phyloP scores from a whole-genome alignment of 441 rosid genomes.

The Brassica balearica region DNA sequence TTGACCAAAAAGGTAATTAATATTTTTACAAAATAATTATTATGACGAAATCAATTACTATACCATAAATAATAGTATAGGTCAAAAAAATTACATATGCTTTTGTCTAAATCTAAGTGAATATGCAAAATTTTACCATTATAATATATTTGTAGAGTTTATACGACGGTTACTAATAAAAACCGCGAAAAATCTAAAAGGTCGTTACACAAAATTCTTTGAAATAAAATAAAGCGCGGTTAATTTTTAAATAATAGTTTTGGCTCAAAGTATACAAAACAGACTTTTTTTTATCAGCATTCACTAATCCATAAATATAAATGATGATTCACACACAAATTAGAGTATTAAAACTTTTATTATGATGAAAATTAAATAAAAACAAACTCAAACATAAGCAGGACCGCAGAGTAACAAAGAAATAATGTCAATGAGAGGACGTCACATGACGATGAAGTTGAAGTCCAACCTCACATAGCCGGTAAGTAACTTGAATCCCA shows the following conservation, averaged over 20 bases:
- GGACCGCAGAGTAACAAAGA: not conserved
- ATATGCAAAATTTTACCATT: not conserved
- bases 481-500: conserved; percentile 21
- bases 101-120: not conserved
- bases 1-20: not conserved
- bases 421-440: not conserved
- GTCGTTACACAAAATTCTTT: not conserved
- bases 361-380: not conserved
- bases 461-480: not conserved
- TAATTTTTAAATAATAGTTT: not conserved
- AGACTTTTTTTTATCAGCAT: not conserved
- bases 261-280: not conserved
- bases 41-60: not conserved
- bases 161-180: not conserved
- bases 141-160: not conserved
- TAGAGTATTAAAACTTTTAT: not conserved
- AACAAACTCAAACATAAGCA: not conserved
- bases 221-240: not conserved
- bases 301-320: not conserved
- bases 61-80: not conserved
- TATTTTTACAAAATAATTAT: not conserved
- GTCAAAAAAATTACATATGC: not conserved
- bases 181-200: not conserved
- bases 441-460: not conserved
- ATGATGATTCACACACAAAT: not conserved